phyloP scores from a whole-genome alignment of 202 grass and related monocot species.

The Brachypodium distachyon region DNA sequence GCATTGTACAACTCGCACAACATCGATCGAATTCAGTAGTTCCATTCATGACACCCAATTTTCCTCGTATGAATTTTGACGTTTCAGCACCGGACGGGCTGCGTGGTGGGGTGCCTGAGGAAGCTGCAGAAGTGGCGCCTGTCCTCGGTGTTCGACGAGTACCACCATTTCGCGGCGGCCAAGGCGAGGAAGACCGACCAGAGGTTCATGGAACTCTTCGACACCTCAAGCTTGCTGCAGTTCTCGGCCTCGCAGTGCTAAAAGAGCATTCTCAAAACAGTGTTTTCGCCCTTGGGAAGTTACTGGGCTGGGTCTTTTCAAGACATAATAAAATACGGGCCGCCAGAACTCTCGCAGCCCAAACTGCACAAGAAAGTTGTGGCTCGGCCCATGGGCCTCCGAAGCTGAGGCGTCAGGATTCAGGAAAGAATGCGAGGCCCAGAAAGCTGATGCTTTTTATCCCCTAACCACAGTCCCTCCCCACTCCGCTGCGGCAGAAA shows the following conservation, averaged over 20 bases:
- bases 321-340: no score
- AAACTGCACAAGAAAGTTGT: neutral
- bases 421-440: no score
- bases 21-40: no score
- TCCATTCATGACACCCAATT: no score
- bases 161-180: constrained; percentile 67
- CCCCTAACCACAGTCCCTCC: neutral
- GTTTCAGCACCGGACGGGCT: constrained; percentile 83
- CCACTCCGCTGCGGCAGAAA: neutral
- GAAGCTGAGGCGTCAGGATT: no score
- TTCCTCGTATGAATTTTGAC: no score
- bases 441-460: neutral
- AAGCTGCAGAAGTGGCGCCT: constrained; percentile 83
- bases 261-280: no score
- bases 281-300: neutral
- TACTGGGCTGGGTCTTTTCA: neutral
- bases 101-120: constrained; percentile 79
- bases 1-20: neutral
- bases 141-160: constrained; percentile 76
- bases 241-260: constrained; percentile 22
- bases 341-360: no score
- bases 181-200: constrained; percentile 87
- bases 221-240: constrained; percentile 58
- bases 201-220: constrained; percentile 85
- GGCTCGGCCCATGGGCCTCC: neutral